A percentile compares a stretch with the other conserved stretches of the same genome.
These are phyloP conservation scores for Boletus huronensis DNA, from an alignment of 768 basidiomycete genomes.

Conservation along the genomic window DNA sequence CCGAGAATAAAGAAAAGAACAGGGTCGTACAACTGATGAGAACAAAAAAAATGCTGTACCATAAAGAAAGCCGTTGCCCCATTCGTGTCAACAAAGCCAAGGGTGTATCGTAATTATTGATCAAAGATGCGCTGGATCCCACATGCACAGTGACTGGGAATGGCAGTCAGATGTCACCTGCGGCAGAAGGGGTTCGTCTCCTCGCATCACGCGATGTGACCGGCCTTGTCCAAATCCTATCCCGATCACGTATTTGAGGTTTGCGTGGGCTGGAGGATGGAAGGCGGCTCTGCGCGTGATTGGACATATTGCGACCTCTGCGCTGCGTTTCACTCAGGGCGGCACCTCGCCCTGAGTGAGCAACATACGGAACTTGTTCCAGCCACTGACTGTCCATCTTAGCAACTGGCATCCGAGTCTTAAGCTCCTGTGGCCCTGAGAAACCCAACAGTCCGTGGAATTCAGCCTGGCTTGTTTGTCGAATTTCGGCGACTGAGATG, in stretches of 20 bases:
- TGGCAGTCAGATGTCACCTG: constrained; percentile 29
- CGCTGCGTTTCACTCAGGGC: constrained; percentile 1
- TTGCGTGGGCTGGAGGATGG: constrained; percentile 21
- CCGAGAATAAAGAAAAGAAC: constrained; percentile 6
- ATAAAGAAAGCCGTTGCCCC: not conserved
- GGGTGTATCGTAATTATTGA: constrained; percentile 7
- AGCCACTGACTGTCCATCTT: constrained; percentile 5
- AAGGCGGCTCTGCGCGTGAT: constrained; percentile 10
- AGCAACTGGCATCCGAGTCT: constrained; percentile 1
- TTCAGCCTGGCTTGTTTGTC: constrained; percentile 1
- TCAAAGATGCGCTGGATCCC: constrained; percentile 8
- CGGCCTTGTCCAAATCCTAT: constrained; percentile 24
- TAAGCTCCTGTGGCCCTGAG: constrained; percentile 20
- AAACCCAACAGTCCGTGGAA: constrained; percentile 28
- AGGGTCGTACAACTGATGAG: constrained; percentile 16
- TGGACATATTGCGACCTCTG: constrained; percentile 12
- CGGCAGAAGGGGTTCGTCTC: constrained; percentile 32
- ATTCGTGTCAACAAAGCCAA: constrained; percentile 5
- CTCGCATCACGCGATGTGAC: constrained; percentile 25
- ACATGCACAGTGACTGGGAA: constrained; percentile 6
- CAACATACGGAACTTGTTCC: constrained; percentile 4
- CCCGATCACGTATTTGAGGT: constrained; percentile 16
- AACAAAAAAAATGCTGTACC: constrained; percentile 10
- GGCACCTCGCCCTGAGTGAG: not conserved
- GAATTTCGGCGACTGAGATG: constrained; percentile 12